Evolutionary conservation across 768 basidiomycete genomes (phyloP), one percentile per base, ranked within the genome.

Genomic region (Pleurotus platypus): DNA sequence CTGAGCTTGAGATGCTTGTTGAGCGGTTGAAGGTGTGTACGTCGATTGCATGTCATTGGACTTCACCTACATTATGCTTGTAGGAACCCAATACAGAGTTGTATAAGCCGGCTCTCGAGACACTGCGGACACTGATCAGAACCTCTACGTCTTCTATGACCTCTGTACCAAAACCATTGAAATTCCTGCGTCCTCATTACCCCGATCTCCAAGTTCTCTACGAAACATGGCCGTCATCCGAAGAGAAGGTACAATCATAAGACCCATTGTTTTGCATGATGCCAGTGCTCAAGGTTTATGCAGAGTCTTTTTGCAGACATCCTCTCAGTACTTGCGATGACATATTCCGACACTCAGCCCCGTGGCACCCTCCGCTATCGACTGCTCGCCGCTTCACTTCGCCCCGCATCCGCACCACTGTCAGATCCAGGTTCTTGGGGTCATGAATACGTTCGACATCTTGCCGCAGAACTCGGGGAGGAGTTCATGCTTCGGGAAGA

Each of bases 61-160:
- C 35, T 64, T 45, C 20, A 22, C 3, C 20, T 7, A 45, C n/a
- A 64, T 66, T 46, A 59, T 45, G 42, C 45, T 62, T 59, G 26
- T 64, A 98, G 96, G 96, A 99, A 86, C 68, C 90, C 58, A 86
- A 97, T 66, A 88, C 85, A 0, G 78, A 82, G 30, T 79, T 98
- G 30, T 93, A 98, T 70, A 79, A 86, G 15, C 89, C 95, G 20
- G 94, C 96, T 24, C 80, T 99, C 12, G 96, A 99, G 75, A 93
- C 93, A 3, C 80, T 99, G 8, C 84, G 96, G 48, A 94, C 90
- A 5, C 78, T 98, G 43, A 98, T 98, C 66, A 82, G 93, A 66
- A 98, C 96, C 5, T 94, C 94, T 9, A 99, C 97, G 3, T 95
- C 92, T 13, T 97, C 94, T 5, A 98, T 99, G 96, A 99, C 97